These are phyloP conservation scores for Mediolabrus comicus DNA, from an alignment of 108 stramenopile species.

Conservation along the genomic window DNA sequence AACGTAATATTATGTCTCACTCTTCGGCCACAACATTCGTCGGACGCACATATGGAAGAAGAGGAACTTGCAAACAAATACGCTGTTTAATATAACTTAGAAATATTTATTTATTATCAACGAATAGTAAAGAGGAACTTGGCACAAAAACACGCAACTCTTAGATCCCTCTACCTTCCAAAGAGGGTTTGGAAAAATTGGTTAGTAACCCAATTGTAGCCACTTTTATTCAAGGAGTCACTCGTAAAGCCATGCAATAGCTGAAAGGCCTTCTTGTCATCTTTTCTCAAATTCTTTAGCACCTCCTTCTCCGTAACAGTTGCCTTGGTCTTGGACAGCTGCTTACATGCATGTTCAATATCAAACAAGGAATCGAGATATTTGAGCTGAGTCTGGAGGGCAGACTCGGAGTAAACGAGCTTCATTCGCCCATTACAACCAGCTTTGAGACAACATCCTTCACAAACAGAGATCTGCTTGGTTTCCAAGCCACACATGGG, in stretches of 20 bases:
- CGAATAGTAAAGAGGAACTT: neutral
- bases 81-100: too few species aligned
- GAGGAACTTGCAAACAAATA: too few species aligned
- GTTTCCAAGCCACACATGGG: slow-evolving; percentile 78
- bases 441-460: slow-evolving; percentile 64
- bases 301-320: slow-evolving; percentile 47
- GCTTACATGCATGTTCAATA: slow-evolving; percentile 59
- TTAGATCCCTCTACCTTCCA: slow-evolving; percentile 10
- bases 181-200: slow-evolving; percentile 67
- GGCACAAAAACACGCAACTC: neutral
- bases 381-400: slow-evolving; percentile 78
- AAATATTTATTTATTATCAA: too few species aligned
- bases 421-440: slow-evolving; percentile 79
- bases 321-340: slow-evolving; percentile 33
- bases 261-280: slow-evolving; percentile 51
- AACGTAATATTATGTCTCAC: too few species aligned
- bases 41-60: too few species aligned
- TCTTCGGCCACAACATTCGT: too few species aligned
- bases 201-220: slow-evolving; percentile 74
- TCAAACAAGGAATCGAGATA: slow-evolving; percentile 84
- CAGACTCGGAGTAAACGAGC: slow-evolving; percentile 46
- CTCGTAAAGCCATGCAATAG: slow-evolving; percentile 30
- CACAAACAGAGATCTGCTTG: slow-evolving; percentile 75
- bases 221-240: slow-evolving; percentile 40
- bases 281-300: slow-evolving; percentile 42